phyloP scores from a whole-genome alignment of 2,329 filamentous ascomycete genomes.

The Sporothrix protearum region DNA sequence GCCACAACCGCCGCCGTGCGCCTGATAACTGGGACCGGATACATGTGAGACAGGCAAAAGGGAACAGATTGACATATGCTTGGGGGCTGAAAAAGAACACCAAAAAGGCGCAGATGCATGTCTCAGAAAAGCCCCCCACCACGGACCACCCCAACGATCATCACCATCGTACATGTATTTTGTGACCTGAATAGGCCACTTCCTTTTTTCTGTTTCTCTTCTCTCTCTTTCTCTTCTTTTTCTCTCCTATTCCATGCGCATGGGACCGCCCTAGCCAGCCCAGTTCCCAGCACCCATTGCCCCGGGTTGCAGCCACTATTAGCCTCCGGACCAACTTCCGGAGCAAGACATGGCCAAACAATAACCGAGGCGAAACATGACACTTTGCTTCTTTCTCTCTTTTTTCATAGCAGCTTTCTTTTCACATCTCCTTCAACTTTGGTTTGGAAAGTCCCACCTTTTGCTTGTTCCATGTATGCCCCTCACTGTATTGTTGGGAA shows the following conservation, averaged over 20 bases:
- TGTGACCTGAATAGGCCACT: not conserved
- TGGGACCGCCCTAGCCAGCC: not conserved
- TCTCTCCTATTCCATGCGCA: not conserved
- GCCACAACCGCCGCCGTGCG: not conserved
- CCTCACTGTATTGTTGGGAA: not conserved
- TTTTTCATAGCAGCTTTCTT: not conserved
- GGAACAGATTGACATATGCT: not conserved
- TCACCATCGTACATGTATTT: not conserved
- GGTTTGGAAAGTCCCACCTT: not conserved
- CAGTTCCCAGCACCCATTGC: not conserved
- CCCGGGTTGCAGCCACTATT: not conserved
- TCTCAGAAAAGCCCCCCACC: not conserved
- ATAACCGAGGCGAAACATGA: not conserved
- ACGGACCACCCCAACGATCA: not conserved
- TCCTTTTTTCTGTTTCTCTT: not conserved
- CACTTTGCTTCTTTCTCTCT: not conserved
- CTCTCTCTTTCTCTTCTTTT: constrained; percentile 1
- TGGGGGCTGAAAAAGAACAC: constrained; percentile 5
- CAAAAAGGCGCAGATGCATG: not conserved
- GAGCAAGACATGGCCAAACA: not conserved
- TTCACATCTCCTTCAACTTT: not conserved
- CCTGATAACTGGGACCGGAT: not conserved
- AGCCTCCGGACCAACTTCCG: constrained; percentile 2
- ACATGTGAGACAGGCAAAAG: not conserved
- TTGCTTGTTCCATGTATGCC: not conserved